Evolutionary conservation across 2,329 filamentous ascomycete species (phyloP).

Genomic region (Xylariaceae sp.): DNA sequence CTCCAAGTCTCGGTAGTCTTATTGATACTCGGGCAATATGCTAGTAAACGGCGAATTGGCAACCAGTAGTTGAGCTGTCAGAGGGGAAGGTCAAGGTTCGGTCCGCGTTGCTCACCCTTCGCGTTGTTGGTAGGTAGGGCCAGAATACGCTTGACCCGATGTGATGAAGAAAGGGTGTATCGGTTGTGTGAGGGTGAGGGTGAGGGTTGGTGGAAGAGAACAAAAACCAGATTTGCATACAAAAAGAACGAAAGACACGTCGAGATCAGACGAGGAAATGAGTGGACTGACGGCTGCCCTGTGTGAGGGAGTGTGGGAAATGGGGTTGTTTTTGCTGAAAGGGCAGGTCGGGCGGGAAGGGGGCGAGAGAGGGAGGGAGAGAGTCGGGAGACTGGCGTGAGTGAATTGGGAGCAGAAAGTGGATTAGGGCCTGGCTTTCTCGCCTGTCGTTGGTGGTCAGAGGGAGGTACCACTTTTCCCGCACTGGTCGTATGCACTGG

Average conservation of each 20-base stretch:
- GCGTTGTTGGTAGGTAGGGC: slow-evolving; percentile 11
- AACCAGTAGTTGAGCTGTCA: background rate
- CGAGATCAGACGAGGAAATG: slow-evolving; percentile 31
- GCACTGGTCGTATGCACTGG: background rate
- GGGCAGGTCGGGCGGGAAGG: slow-evolving; percentile 16
- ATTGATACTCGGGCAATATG: background rate
- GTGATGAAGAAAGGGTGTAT: slow-evolving; percentile 12
- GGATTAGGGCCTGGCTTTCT: background rate
- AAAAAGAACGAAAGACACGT: slow-evolving; percentile 30
- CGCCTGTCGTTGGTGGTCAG: background rate
- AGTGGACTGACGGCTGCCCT: slow-evolving; percentile 30
- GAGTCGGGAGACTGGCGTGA: slow-evolving; percentile 8
- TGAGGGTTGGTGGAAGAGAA: slow-evolving; percentile 8
- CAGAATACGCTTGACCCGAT: slow-evolving; percentile 14
- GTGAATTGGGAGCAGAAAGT: background rate
- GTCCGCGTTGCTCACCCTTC: slow-evolving; percentile 16
- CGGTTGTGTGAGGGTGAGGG: slow-evolving; percentile 4
- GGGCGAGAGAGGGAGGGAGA: slow-evolving; percentile 4
- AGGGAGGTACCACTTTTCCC: background rate
- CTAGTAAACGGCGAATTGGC: slow-evolving; percentile 1
- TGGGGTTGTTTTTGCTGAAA: slow-evolving; percentile 31
- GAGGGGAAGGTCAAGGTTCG: slow-evolving; percentile 2
- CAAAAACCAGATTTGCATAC: slow-evolving; percentile 24
- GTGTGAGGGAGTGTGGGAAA: slow-evolving; percentile 31
- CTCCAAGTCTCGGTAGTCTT: background rate